Base-by-base conservation (phyloP, 441 rosid species). In the Populus hybrid region DNA sequence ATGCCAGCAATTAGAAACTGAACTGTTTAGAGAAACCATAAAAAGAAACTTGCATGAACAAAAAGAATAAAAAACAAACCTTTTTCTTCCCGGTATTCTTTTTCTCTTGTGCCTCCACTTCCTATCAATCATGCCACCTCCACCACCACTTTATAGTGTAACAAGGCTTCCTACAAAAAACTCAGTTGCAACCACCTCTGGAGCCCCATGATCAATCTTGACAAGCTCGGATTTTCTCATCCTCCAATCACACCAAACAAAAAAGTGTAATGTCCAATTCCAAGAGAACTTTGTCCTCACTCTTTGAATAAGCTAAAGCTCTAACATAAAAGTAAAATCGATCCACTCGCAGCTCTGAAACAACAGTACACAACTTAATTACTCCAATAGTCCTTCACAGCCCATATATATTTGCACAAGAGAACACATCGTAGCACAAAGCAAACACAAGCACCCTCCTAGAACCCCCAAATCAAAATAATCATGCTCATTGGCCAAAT, bases 341-440 rank as follows among this genome's bases (percentile, higher is more conserved):
- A 10, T 66, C 59, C 72, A 32, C 72, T 9, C 38, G 30, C 30
- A 36, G 46, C 18, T 77, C 21, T 10, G 79, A 66, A 61, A 59
- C n/a, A 21, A 59, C 5, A 18, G 21, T 74, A 42, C 79, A 83
- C 23, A 42, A 36, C 40, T 76, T 28, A 28, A 28, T 28, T 81
- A 54, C 46, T 81, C 86, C 86, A 83, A 34, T 86, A 81, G 32
- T 81, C 83, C 42, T 78, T 73, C 75, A 66, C 76, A 42, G 80
- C 77, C 85, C 82, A 83, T 34, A 78, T 61, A 83, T 34, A 78
- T 61, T 35, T 81, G 85, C 59, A 80, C 54, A 10, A 63, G 23
- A 30, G 30, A 7, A 23, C 24, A 12, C 14, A 5, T 38, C 61
- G 30, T 54, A 8, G 57, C 68, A 26, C 35, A 63, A 67, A 1